A percentile compares a stretch with the other conserved stretches of the same genome.
These are phyloP conservation scores for Kandelia obovata DNA, from an alignment of 345 rosid species.

Conservation along the genomic window DNA sequence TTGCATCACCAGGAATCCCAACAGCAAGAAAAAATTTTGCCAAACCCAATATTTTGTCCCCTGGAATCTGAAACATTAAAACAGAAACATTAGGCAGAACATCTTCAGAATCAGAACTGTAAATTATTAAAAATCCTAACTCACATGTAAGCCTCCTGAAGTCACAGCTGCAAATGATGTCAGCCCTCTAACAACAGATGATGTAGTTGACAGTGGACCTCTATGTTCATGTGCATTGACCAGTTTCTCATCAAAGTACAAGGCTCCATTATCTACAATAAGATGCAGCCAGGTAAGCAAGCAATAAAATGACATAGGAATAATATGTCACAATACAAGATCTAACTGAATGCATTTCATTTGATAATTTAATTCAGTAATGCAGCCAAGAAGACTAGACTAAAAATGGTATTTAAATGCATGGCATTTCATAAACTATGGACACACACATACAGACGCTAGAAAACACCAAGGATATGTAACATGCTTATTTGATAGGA, in stretches of 20 bases:
- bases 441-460: neutral
- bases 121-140: slow-evolving; percentile 32
- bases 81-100: slow-evolving; percentile 32
- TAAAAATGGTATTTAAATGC: neutral
- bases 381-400: neutral
- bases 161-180: slow-evolving; percentile 59
- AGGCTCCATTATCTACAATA: slow-evolving; percentile 72
- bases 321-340: neutral
- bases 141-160: slow-evolving; percentile 54
- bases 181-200: slow-evolving; percentile 81
- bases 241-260: slow-evolving; percentile 74
- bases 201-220: slow-evolving; percentile 72
- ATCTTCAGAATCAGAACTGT: slow-evolving; percentile 10
- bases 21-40: slow-evolving; percentile 83
- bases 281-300: slow-evolving; percentile 7
- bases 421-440: neutral
- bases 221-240: slow-evolving; percentile 43
- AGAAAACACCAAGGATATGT: neutral
- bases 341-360: neutral
- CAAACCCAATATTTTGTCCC: slow-evolving; percentile 71
- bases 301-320: neutral
- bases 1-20: slow-evolving; percentile 86
- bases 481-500: neutral
- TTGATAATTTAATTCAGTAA: neutral
- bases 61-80: slow-evolving; percentile 65